Percentiles rank a stretch among this genome's conserved stretches.
These are phyloP conservation scores for Pseudogymnoascus sp. DNA, from an alignment of 2,329 filamentous ascomycete species.

Conservation along the genomic window DNA sequence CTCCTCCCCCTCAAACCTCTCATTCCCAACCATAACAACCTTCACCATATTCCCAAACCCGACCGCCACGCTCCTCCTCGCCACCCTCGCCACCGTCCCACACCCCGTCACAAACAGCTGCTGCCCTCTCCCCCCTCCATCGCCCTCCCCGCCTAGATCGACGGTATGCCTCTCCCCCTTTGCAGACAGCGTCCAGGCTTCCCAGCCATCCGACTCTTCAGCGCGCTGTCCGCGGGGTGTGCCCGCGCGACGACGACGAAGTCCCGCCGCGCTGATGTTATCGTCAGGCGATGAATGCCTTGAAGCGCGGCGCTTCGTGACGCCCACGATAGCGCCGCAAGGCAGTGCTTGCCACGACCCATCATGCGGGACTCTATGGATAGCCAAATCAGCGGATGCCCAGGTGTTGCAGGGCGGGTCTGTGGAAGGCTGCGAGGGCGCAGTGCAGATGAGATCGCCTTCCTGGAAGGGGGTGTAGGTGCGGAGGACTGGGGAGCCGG, in stretches of 20 bases:
- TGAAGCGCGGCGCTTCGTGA: slow-evolving; percentile 40
- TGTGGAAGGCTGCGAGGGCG: slow-evolving; percentile 34
- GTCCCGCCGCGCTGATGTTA: background rate
- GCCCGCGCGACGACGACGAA: slow-evolving; percentile 18
- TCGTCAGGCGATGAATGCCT: slow-evolving; percentile 13
- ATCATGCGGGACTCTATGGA: slow-evolving; percentile 49
- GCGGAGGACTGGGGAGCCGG: slow-evolving; percentile 56
- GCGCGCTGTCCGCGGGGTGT: background rate
- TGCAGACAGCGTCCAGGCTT: slow-evolving; percentile 43
- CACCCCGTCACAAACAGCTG: slow-evolving; percentile 57
- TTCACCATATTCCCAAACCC: slow-evolving; percentile 68
- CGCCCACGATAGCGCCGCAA: slow-evolving; percentile 53
- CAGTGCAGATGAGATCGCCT: slow-evolving; percentile 49
- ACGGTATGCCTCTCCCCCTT: slow-evolving; percentile 30
- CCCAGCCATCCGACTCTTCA: slow-evolving; percentile 35
- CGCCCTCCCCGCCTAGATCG: slow-evolving; percentile 25
- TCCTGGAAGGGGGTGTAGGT: slow-evolving; percentile 50
- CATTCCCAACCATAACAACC: slow-evolving; percentile 58
- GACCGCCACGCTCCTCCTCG: slow-evolving; percentile 57
- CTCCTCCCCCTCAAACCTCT: slow-evolving; percentile 45
- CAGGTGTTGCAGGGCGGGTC: slow-evolving; percentile 42
- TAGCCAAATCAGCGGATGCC: slow-evolving; percentile 43
- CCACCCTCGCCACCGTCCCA: slow-evolving; percentile 57
- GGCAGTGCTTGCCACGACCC: slow-evolving; percentile 57
- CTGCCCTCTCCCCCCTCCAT: slow-evolving; percentile 19